A percentile compares a stretch with the other conserved stretches of the same genome.
Conservation (phyloP, 805 yeast genomes). For the Teunomyces kruisii region DNA sequence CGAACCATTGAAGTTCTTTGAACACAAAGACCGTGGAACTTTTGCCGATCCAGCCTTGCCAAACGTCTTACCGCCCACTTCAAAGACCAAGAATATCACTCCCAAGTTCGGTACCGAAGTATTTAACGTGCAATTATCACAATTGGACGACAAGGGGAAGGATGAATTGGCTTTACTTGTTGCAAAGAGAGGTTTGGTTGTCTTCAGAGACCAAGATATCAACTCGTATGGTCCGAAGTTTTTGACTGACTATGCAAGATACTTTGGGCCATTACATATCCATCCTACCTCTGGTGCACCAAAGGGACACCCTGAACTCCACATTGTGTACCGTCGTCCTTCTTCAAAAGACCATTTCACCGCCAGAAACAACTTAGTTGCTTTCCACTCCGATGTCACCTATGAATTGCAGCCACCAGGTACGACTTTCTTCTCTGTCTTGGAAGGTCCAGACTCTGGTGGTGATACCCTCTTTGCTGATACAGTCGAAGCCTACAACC, state of each 20-base stretch:
- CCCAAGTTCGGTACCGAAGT: slow-evolving; percentile 35
- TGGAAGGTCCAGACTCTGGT: slow-evolving; percentile 60
- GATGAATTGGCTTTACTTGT: slow-evolving; percentile 33
- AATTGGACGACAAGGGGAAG: slow-evolving; percentile 24
- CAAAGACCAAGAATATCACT: slow-evolving; percentile 20
- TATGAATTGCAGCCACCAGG: slow-evolving; percentile 76
- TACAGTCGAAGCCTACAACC: slow-evolving; percentile 64
- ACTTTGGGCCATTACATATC: slow-evolving; percentile 70
- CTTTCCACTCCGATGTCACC: slow-evolving; percentile 75
- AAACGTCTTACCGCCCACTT: slow-evolving; percentile 19
- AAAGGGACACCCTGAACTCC: slow-evolving; percentile 60
- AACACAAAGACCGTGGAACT: slow-evolving; percentile 29
- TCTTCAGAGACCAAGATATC: slow-evolving; percentile 33
- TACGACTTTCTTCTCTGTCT: slow-evolving; percentile 61
- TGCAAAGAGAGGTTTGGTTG: slow-evolving; percentile 36
- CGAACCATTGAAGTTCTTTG: slow-evolving; percentile 25
- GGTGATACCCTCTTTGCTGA: slow-evolving; percentile 84
- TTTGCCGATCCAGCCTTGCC: slow-evolving; percentile 21
- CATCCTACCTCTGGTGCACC: slow-evolving; percentile 79
- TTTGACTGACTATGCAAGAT: slow-evolving; percentile 54
- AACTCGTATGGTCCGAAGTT: slow-evolving; percentile 42
- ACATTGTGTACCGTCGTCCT: slow-evolving; percentile 56
- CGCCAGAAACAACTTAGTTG: slow-evolving; percentile 35
- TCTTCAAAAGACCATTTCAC: slow-evolving; percentile 26
- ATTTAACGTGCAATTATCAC: slow-evolving; percentile 29